Percentiles rank a stretch among this genome's conserved stretches.
phyloP scores from a whole-genome alignment of 2,329 filamentous ascomycete genomes.

The Exophiala alcalophila region DNA sequence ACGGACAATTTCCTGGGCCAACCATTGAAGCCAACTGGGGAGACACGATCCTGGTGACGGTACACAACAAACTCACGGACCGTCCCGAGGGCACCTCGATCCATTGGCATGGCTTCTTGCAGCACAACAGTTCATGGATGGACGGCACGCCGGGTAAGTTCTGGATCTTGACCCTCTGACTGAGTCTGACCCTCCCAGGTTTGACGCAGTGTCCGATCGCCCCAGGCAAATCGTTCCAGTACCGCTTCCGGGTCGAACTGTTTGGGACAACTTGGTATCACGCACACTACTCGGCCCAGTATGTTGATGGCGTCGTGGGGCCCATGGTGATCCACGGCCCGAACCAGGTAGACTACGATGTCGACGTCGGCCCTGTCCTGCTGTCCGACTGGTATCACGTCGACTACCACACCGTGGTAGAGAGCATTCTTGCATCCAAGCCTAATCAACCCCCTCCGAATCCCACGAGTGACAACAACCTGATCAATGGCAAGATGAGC shows the following conservation, averaged over 20 bases:
- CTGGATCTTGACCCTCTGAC: too few species aligned
- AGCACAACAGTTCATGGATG: too few species aligned
- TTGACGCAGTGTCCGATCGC: slow-evolving; percentile 66
- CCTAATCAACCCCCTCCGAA: too few species aligned
- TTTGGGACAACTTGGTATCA: slow-evolving; percentile 63
- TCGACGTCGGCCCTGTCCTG: slow-evolving; percentile 61
- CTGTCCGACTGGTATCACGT: slow-evolving; percentile 76
- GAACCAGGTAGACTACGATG: slow-evolving; percentile 52
- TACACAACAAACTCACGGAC: slow-evolving; percentile 65
- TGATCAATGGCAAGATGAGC: slow-evolving; percentile 67
- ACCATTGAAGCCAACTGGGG: slow-evolving; percentile 69
- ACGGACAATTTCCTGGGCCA: slow-evolving; percentile 71
- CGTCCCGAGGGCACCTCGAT: slow-evolving; percentile 62
- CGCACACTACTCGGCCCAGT: slow-evolving; percentile 53
- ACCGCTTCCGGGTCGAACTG: slow-evolving; percentile 58
- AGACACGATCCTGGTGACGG: slow-evolving; percentile 66
- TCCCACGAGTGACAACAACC: slow-evolving; percentile 61
- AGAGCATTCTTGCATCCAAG: slow-evolving; percentile 48
- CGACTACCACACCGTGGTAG: slow-evolving; percentile 39
- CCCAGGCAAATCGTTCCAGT: slow-evolving; percentile 61
- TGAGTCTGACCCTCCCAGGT: slow-evolving; percentile 71
- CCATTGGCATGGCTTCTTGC: slow-evolving; percentile 75
- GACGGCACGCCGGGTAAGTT: too few species aligned
- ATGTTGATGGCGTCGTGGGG: slow-evolving; percentile 65
- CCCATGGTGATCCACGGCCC: slow-evolving; percentile 63